phyloP scores from a whole-genome alignment of 1,284 basidiomycete species.

The Irpex sp. region DNA sequence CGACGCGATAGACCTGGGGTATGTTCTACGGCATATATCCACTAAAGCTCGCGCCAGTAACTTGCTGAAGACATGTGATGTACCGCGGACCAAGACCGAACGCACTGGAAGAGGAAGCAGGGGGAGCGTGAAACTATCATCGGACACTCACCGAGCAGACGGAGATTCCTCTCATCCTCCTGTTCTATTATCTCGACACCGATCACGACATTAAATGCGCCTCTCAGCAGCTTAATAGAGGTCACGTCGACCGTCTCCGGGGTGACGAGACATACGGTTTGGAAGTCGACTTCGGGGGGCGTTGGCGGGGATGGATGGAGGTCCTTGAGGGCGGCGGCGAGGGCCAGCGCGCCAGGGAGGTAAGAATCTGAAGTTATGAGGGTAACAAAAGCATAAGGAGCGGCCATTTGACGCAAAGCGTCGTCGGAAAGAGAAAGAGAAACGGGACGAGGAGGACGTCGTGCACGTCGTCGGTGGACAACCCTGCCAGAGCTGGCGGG shows the following conservation, averaged over 20 bases:
- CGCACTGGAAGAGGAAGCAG: background rate
- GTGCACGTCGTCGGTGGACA: conserved; percentile 17
- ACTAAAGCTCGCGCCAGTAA: background rate
- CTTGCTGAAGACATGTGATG: background rate
- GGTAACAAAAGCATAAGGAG: conserved; percentile 80
- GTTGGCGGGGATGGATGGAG: conserved; percentile 60
- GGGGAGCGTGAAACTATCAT: conserved; percentile 17
- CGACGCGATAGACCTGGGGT: background rate
- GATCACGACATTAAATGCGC: conserved; percentile 81
- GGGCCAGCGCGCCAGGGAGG: conserved; percentile 87
- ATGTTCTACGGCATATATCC: background rate
- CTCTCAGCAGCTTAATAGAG: conserved; percentile 78
- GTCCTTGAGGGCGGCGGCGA: conserved; percentile 80
- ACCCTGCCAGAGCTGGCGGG: conserved; percentile 7
- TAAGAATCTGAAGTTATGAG: conserved; percentile 89
- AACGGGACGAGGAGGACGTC: conserved; percentile 21
- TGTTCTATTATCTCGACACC: conserved; percentile 87
- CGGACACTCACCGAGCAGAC: conserved; percentile 74
- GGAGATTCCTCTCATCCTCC: conserved; percentile 60
- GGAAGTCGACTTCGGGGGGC: conserved; percentile 62
- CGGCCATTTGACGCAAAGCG: conserved; percentile 45
- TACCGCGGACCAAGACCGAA: background rate
- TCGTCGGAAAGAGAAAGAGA: conserved; percentile 15
- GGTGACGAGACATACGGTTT: conserved; percentile 91
- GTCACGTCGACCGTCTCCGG: conserved; percentile 90